These are phyloP conservation scores for Bothriochloa decipiens DNA, from an alignment of 176 grass and related monocot species.

Conservation along the genomic window DNA sequence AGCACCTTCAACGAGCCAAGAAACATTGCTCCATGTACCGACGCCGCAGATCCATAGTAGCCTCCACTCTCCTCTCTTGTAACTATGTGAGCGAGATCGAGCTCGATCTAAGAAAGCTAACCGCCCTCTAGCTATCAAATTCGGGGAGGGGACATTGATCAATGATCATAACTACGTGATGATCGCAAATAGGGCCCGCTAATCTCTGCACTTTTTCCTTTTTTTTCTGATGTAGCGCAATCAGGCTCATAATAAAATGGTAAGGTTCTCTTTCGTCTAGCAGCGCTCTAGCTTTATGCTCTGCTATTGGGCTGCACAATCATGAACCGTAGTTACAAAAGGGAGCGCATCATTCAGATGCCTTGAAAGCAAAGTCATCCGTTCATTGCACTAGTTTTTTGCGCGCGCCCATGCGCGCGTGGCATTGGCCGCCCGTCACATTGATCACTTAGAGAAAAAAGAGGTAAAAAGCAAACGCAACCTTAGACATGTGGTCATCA, in stretches of 20 bases:
- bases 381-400: too few species aligned
- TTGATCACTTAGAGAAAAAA: too few species aligned
- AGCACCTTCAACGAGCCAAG: too few species aligned
- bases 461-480: too few species aligned
- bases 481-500: too few species aligned
- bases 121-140: not conserved
- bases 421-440: too few species aligned
- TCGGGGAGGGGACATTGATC: not conserved
- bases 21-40: too few species aligned
- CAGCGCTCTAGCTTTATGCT: not conserved
- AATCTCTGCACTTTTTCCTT: not conserved
- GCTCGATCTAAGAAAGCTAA: too few species aligned
- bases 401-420: too few species aligned
- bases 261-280: not conserved
- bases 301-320: conserved; percentile 39
- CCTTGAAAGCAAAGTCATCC: conserved; percentile 32
- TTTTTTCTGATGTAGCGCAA: not conserved
- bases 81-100: too few species aligned
- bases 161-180: not conserved
- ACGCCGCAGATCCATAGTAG: too few species aligned
- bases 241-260: not conserved
- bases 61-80: too few species aligned
- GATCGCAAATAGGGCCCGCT: not conserved
- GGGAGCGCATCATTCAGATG: not conserved
- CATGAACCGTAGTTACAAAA: conserved; percentile 41